These are phyloP conservation scores for Pseudozyma hubeiensis DNA, from an alignment of 1,284 basidiomycete species.

Conservation along the genomic window DNA sequence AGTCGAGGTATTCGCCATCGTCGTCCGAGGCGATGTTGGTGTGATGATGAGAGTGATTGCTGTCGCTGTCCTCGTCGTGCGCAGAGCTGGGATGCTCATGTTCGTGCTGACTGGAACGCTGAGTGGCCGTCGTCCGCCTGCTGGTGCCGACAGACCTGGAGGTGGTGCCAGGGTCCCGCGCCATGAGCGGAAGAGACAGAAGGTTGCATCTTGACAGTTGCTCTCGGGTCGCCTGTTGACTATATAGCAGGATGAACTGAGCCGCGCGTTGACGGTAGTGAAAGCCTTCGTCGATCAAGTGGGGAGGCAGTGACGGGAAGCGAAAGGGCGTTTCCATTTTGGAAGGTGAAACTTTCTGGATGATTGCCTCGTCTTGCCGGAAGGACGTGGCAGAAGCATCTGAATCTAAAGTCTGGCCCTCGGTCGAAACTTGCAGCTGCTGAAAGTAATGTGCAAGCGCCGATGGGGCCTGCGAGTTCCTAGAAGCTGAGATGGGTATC, in stretches of 20 bases:
- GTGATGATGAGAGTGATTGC: conserved; percentile 16
- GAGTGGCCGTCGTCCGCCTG: neutral
- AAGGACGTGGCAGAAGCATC: neutral
- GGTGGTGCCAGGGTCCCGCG: neutral
- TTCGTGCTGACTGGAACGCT: neutral
- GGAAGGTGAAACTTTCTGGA: neutral
- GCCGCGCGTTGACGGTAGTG: conserved; percentile 42
- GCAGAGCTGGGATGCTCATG: neutral
- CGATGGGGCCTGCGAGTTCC: no score
- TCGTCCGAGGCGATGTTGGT: conserved; percentile 22
- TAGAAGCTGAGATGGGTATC: no score
- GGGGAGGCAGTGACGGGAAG: conserved; percentile 27
- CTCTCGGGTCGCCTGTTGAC: conserved; percentile 26
- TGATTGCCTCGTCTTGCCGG: no score
- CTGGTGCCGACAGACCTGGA: neutral
- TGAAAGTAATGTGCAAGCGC: conserved; percentile 22
- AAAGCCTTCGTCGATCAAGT: conserved; percentile 39
- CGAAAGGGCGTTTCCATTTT: conserved; percentile 6
- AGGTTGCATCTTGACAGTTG: conserved; percentile 17
- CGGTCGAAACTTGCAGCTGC: conserved; percentile 19
- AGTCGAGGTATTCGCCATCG: conserved; percentile 32
- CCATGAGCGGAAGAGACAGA: conserved; percentile 13
- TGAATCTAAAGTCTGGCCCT: neutral
- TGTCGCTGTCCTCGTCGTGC: conserved; percentile 24
- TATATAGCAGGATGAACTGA: conserved; percentile 40